Conservation (phyloP, 2,329 filamentous ascomycete species). For the Trichoderma simmonsii region DNA sequence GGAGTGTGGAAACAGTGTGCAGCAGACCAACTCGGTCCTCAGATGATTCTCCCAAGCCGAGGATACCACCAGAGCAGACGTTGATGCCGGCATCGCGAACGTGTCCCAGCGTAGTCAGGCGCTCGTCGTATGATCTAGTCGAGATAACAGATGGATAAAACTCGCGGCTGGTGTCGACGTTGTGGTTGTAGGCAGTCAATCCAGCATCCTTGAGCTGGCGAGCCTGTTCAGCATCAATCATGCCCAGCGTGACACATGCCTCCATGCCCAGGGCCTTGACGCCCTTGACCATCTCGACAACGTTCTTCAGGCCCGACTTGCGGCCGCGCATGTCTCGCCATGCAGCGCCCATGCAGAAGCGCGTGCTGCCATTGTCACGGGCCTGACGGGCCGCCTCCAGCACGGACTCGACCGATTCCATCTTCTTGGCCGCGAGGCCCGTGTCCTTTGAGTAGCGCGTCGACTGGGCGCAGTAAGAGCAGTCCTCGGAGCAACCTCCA, state of each 20-base stretch:
- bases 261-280: constrained; percentile 84
- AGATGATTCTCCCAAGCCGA: constrained; percentile 77
- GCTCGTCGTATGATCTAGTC: constrained; percentile 82
- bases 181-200: constrained; percentile 91
- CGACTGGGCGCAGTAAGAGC: constrained; percentile 88
- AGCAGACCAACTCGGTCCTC: constrained; percentile 79
- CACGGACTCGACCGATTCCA: constrained; percentile 76
- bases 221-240: constrained; percentile 81
- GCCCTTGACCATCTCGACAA: constrained; percentile 81
- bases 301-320: constrained; percentile 77
- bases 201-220: constrained; percentile 79
- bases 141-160: constrained; percentile 86
- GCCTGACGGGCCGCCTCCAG: constrained; percentile 74
- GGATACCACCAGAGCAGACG: constrained; percentile 85
- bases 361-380: constrained; percentile 78
- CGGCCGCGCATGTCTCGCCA: constrained; percentile 93
- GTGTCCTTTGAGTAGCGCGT: constrained; percentile 74
- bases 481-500: constrained; percentile 87
- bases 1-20: constrained; percentile 77
- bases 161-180: constrained; percentile 85
- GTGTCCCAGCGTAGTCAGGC: constrained; percentile 72
- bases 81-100: constrained; percentile 85
- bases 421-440: constrained; percentile 74
- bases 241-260: constrained; percentile 87
- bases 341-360: constrained; percentile 93